phyloP scores from a whole-genome alignment of 305 asterid genomes.

The Ajuga reptans region DNA sequence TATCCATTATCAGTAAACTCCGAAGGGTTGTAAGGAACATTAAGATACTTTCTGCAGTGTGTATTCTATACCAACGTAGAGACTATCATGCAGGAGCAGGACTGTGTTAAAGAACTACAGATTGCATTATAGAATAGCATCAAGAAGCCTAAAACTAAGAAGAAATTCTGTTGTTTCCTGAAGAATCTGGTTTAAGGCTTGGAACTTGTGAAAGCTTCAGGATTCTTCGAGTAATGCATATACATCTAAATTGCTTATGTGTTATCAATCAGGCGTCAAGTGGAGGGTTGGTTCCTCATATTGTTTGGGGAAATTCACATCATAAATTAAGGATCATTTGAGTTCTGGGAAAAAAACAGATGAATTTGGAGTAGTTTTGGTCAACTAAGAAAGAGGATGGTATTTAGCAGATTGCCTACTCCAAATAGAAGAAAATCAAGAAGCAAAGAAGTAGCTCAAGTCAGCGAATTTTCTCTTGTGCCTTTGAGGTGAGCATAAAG shows the following conservation, averaged over 20 bases:
- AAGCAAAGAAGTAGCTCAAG: neutral
- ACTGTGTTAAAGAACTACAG: neutral
- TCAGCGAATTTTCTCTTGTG: neutral
- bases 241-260: neutral
- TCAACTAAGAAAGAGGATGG: neutral
- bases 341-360: neutral
- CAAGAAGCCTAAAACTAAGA: no score
- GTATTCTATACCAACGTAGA: neutral
- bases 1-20: neutral
- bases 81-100: neutral
- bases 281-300: neutral
- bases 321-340: neutral
- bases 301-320: neutral
- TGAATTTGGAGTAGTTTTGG: neutral
- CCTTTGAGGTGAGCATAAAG: neutral
- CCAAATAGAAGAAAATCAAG: neutral
- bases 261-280: neutral
- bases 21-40: neutral
- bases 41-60: neutral
- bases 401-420: neutral
- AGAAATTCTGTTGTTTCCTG: neutral
- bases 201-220: neutral
- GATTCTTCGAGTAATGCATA: neutral
- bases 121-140: no score
- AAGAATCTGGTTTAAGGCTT: neutral